These are phyloP conservation scores for Meira miltonrushii DNA, from an alignment of 1,284 basidiomycete species.

Conservation along the genomic window DNA sequence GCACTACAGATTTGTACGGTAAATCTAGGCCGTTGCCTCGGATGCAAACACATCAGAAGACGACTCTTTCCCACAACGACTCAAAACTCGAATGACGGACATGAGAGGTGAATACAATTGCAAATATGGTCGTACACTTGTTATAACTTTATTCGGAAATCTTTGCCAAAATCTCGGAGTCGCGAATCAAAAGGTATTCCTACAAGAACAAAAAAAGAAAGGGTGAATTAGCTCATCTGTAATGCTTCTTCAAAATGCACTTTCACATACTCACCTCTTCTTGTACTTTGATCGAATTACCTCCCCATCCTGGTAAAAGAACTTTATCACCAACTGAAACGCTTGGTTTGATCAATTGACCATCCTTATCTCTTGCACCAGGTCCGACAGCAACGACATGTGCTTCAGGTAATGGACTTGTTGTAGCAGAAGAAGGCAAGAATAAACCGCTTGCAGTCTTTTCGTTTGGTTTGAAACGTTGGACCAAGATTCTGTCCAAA, in stretches of 20 bases:
- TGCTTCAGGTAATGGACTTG: constrained; percentile 82
- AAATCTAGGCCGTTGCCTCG: too few relatives aligned
- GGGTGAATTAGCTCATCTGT: background rate
- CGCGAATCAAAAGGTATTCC: constrained; percentile 95
- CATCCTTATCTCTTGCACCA: constrained; percentile 80
- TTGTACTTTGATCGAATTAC: constrained; percentile 89
- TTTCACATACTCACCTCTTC: constrained; percentile 71
- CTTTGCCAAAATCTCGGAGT: constrained; percentile 92
- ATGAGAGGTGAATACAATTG: too few relatives aligned
- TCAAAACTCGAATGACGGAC: too few relatives aligned
- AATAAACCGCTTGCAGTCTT: constrained; percentile 67
- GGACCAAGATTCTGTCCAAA: constrained; percentile 92
- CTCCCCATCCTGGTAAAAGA: constrained; percentile 90
- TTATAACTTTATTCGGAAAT: constrained; percentile 64
- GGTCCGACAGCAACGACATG: constrained; percentile 94
- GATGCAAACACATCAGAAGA: too few relatives aligned
- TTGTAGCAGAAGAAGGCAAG: constrained; percentile 80
- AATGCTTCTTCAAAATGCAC: background rate
- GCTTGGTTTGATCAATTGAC: constrained; percentile 67
- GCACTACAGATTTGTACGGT: too few relatives aligned
- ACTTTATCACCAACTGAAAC: constrained; percentile 89
- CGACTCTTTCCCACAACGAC: too few relatives aligned
- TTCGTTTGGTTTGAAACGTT: constrained; percentile 80
- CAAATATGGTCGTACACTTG: too few relatives aligned
- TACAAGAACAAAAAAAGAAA: constrained; percentile 50